phyloP scores from a whole-genome alignment of 1,139 yeast genomes.

The Taiozyma sp. region DNA sequence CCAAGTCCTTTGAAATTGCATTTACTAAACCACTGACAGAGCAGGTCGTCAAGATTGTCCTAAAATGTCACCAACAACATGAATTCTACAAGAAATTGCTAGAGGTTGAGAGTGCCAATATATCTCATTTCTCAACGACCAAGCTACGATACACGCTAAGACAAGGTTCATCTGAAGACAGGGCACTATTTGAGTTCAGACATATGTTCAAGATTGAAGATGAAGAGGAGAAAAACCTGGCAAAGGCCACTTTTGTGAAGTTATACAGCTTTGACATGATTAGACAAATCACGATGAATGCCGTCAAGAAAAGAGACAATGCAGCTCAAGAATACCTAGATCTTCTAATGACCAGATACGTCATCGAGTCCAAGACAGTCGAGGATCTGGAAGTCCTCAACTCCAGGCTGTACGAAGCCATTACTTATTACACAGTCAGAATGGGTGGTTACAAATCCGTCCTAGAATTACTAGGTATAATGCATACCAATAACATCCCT shows the following conservation, averaged over 20 bases:
- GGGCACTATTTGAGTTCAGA: conserved; percentile 7
- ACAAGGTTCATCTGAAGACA: conserved; percentile 5
- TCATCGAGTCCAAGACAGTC: not conserved
- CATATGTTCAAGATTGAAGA: conserved; percentile 3
- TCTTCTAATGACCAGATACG: conserved; percentile 9
- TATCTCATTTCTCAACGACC: not conserved
- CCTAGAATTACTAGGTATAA: conserved; percentile 9
- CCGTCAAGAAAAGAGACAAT: conserved; percentile 9
- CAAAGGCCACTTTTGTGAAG: conserved; percentile 8
- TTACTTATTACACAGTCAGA: conserved; percentile 13
- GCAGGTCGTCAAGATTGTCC: not conserved
- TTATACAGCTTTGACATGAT: conserved; percentile 16
- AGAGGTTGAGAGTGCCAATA: not conserved
- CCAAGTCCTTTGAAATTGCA: not conserved
- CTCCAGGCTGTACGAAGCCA: conserved; percentile 12
- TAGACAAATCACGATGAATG: conserved; percentile 10
- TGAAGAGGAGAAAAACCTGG: not conserved
- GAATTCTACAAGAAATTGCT: conserved; percentile 1
- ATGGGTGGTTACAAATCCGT: conserved; percentile 15
- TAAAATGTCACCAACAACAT: not conserved
- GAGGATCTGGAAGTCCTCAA: not conserved
- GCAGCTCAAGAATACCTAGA: conserved; percentile 14
- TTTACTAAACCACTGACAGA: not conserved
- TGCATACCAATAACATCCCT: conserved; percentile 10
- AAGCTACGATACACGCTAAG: conserved; percentile 2